phyloP scores from a whole-genome alignment of 345 rosid species.

The Brassica carinata region DNA sequence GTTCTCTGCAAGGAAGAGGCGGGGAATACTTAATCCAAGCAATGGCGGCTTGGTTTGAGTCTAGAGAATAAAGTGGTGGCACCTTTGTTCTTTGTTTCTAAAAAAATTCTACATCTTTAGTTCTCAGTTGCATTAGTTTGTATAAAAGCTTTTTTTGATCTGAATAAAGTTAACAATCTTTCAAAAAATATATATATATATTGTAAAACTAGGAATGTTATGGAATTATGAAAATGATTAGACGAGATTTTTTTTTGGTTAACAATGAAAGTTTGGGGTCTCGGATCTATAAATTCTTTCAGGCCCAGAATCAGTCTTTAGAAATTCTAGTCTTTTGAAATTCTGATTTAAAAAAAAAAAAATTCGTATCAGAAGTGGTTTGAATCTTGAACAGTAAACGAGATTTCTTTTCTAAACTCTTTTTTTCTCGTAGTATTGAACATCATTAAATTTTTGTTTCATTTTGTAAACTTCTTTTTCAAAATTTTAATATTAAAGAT shows the following conservation, averaged over 20 bases:
- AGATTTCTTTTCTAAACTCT: neutral
- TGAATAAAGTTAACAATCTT: no score
- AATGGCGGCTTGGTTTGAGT: neutral
- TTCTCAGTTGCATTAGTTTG: no score
- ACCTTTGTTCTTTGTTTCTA: no score
- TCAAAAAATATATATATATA: neutral
- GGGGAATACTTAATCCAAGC: neutral
- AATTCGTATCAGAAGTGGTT: no score
- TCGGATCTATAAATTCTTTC: neutral
- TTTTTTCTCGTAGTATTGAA: neutral
- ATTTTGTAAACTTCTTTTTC: neutral
- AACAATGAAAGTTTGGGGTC: neutral
- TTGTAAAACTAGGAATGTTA: neutral
- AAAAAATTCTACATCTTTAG: no score
- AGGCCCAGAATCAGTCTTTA: neutral
- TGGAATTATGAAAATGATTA: neutral
- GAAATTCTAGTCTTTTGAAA: no score
- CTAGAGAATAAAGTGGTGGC: no score
- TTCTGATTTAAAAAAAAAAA: no score
- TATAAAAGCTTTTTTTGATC: no score
- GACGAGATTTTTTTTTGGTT: neutral
- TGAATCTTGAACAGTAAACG: neutral
- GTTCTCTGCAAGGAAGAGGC: no score
- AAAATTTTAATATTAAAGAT: neutral
- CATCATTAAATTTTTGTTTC: neutral